These are phyloP conservation scores for Sergeia podlipaevii DNA, from an alignment of 208 protist species.

Conservation along the genomic window DNA sequence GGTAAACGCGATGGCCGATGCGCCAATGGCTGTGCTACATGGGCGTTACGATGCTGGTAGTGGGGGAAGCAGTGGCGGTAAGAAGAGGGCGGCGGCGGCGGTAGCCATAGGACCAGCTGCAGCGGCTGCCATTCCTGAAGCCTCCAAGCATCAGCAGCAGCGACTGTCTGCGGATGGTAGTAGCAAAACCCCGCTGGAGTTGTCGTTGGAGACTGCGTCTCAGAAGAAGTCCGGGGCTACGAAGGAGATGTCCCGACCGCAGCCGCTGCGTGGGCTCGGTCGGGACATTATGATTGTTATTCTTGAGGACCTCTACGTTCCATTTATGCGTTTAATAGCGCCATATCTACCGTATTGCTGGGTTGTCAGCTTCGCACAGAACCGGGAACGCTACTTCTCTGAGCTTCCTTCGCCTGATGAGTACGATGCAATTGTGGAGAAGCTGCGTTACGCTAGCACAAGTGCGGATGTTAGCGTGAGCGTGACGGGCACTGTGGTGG, in stretches of 20 bases:
- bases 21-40: no score
- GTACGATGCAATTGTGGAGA: slow-evolving; percentile 32
- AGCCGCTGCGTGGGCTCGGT: slow-evolving; percentile 23
- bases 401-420: slow-evolving; percentile 18
- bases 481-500: neutral
- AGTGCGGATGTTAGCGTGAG: neutral
- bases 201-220: neutral
- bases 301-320: slow-evolving; percentile 44
- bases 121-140: neutral
- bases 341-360: slow-evolving; percentile 47
- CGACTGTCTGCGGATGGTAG: no score
- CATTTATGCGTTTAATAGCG: slow-evolving; percentile 27
- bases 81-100: neutral
- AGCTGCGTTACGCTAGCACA: slow-evolving; percentile 8
- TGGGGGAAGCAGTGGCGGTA: no score
- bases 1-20: no score
- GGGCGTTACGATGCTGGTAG: no score
- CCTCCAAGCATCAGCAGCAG: no score
- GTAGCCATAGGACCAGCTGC: neutral
- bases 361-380: slow-evolving; percentile 22
- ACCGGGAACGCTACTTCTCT: slow-evolving; percentile 24
- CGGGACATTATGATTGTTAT: slow-evolving; percentile 41
- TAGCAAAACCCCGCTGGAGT: neutral
- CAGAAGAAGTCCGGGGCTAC: neutral
- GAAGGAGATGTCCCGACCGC: neutral